A percentile compares a stretch with the other conserved stretches of the same genome.
These are phyloP conservation scores for Fusarium devonianum DNA, from an alignment of 2,329 filamentous ascomycete genomes.

Conservation along the genomic window DNA sequence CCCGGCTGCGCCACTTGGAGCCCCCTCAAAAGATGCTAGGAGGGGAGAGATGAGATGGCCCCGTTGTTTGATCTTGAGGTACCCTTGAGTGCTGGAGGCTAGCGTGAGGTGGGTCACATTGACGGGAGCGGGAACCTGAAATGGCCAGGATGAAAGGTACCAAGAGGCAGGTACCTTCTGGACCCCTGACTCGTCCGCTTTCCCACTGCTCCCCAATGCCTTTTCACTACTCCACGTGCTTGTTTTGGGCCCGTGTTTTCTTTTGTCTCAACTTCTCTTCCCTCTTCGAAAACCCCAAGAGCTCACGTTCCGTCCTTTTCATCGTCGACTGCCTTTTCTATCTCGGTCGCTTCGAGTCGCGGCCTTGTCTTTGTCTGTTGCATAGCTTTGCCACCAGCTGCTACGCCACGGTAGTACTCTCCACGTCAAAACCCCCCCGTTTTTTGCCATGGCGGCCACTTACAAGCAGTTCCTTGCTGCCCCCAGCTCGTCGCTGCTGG, in stretches of 20 bases:
- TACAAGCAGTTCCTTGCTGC: conserved; percentile 78
- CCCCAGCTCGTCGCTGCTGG: conserved; percentile 69
- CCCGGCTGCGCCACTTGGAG: conserved; percentile 22
- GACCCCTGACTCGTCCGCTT: conserved; percentile 31
- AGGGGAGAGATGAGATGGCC: conserved; percentile 18
- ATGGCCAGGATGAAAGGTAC: conserved; percentile 13
- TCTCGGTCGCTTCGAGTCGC: conserved; percentile 22
- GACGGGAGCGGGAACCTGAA: too few species aligned
- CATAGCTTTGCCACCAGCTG: conserved; percentile 5
- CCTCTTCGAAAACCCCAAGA: conserved; percentile 6
- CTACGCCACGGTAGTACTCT: conserved; percentile 12
- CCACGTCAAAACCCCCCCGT: conserved; percentile 22
- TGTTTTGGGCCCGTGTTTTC: conserved; percentile 40
- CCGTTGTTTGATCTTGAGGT: conserved; percentile 13
- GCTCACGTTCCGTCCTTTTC: conserved; percentile 10
- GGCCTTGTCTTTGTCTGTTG: conserved; percentile 8
- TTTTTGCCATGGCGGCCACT: conserved; percentile 53
- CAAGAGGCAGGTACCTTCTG: conserved; percentile 24
- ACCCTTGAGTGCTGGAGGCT: conserved; percentile 10
- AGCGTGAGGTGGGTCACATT: not conserved
- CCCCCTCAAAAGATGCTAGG: conserved; percentile 6
- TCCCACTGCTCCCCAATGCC: conserved; percentile 11
- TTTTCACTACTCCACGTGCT: conserved; percentile 40
- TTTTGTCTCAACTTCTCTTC: conserved; percentile 32
- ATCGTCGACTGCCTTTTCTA: conserved; percentile 12